Base-by-base conservation (phyloP, 805 yeast species). In the Wickerhamomyces chaumierensis region DNA sequence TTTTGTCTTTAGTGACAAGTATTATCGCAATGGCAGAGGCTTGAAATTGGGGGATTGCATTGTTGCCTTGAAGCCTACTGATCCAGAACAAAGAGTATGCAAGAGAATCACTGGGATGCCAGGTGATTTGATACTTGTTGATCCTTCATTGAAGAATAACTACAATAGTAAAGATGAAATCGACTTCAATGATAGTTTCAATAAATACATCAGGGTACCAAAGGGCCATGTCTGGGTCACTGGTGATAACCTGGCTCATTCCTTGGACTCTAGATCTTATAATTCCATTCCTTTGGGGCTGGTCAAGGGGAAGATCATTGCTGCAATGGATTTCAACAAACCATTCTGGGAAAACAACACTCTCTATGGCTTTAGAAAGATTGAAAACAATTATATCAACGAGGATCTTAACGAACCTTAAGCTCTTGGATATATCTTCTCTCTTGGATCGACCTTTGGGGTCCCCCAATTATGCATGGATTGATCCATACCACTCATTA, bases 191-290 rank as follows among this genome's bases (percentile, higher is more conserved):
- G 57, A 54, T 4, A 46, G 50, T 16, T 58, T 55, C 36, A 45
- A 61, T 35, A 71, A 73, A 40, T 85, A 66, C 56, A 77, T 90
- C 8, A 67, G 64, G 40, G 88, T 92, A 0, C 98, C 98, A 1
- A 75, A 78, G 47, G 98, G 98, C 3, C 98, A 92, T 59, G 83
- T 85, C 36, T 92, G 97, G 97, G 80, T 88, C 3, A 86, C 96
- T 0, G 99, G 99, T 2, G 99, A 92, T 53, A 92, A 92, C 53
- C 60, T 90, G 41, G 71, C 85, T 20, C 86, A 80, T 47, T 84
- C 95, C 17, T 63, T 88, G 36, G 99, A 92, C 52, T 85, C 96
- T 4, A 66, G 98, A 47, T 75, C 85, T 0, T 92, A 92, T 55
- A 83, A 88, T 31, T 85, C 80, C n/a, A 62, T 92, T 28, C 97